Conservation (phyloP, 768 basidiomycete species). For the Lactarius deliciosus region DNA sequence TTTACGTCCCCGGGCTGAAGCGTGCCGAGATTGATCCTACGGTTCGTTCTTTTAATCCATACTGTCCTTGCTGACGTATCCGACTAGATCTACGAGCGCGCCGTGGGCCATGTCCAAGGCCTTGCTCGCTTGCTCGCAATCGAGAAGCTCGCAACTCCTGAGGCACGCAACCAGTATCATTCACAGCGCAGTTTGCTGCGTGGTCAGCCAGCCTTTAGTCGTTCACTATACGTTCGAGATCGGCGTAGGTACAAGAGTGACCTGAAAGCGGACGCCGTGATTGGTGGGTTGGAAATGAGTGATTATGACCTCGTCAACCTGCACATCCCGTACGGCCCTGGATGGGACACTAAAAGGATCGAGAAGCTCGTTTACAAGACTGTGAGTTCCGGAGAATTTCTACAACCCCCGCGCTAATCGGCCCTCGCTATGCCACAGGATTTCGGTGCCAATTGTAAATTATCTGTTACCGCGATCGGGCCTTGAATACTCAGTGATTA, state of each 20-base stretch:
- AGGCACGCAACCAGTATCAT: conserved; percentile 48
- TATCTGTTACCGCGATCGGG: conserved; percentile 22
- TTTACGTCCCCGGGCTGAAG: conserved; percentile 52
- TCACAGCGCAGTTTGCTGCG: conserved; percentile 49
- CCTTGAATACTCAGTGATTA: not conserved
- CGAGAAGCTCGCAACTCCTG: conserved; percentile 50
- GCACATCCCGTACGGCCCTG: conserved; percentile 62
- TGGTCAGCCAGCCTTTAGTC: conserved; percentile 42
- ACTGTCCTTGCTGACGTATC: conserved; percentile 4
- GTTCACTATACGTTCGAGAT: conserved; percentile 22
- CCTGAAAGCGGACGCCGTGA: conserved; percentile 45
- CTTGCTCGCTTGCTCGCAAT: conserved; percentile 62
- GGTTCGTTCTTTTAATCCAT: conserved; percentile 35
- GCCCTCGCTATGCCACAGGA: conserved; percentile 38
- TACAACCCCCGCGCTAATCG: conserved; percentile 17
- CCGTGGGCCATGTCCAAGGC: conserved; percentile 55
- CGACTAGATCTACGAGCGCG: conserved; percentile 57
- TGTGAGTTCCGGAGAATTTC: conserved; percentile 36
- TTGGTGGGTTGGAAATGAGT: conserved; percentile 52
- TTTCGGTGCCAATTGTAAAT: conserved; percentile 53
- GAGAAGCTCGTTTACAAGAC: conserved; percentile 59
- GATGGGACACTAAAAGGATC: conserved; percentile 56
- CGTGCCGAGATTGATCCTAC: conserved; percentile 59
- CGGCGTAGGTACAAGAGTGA: conserved; percentile 51
- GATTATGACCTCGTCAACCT: conserved; percentile 55